These are phyloP conservation scores for Dictyostelium citrinum DNA, from an alignment of 78 protist genomes.

Conservation along the genomic window DNA sequence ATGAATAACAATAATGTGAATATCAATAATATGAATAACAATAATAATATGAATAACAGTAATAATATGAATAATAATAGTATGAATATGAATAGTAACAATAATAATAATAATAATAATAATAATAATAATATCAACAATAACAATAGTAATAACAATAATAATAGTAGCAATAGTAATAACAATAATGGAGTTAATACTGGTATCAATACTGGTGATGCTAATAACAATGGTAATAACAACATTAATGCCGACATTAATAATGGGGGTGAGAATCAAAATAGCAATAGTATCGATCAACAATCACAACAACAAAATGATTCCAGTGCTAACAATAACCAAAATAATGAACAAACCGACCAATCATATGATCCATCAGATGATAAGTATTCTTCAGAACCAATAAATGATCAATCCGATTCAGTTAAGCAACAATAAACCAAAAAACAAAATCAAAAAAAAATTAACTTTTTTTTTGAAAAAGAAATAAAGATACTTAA, in stretches of 20 bases:
- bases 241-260: background rate
- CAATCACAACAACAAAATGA: background rate
- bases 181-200: background rate
- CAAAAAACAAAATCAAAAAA: background rate
- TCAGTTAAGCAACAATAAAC: background rate
- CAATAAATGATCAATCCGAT: background rate
- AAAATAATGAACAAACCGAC: background rate
- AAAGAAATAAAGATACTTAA: background rate
- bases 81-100: background rate
- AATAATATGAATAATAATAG: no score
- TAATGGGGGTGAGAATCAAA: background rate
- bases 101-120: background rate
- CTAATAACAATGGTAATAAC: no score
- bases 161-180: no score
- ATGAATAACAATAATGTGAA: no score
- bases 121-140: background rate
- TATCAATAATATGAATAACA: no score
- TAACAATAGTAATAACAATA: no score
- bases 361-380: slow-evolving; percentile 1
- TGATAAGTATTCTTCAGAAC: background rate
- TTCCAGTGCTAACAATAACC: background rate
- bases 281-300: background rate
- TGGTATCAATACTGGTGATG: background rate
- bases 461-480: background rate
- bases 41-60: no score